Conservation (phyloP, 139 green algal genomes). For the Ettlia oleoabundans region DNA sequence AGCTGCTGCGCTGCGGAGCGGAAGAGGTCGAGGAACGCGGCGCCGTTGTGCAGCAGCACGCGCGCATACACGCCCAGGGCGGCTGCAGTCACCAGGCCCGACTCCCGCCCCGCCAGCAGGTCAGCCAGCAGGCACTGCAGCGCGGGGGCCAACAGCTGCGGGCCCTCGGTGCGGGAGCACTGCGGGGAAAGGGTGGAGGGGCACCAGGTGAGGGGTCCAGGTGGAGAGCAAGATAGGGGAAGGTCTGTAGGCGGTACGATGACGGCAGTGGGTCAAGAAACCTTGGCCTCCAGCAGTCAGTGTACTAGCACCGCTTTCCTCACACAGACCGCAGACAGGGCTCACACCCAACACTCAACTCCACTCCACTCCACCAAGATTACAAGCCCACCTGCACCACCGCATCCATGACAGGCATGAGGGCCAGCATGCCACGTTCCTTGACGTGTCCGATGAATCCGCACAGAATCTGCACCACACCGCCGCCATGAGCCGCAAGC, state of each 20-base stretch:
- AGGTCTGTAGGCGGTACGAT: background rate
- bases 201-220: background rate
- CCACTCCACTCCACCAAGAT: constrained; percentile 56
- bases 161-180: constrained; percentile 54
- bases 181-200: background rate
- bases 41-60: constrained; percentile 67
- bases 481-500: constrained; percentile 61
- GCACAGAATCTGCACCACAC: constrained; percentile 58
- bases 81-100: constrained; percentile 61
- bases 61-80: constrained; percentile 69
- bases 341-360: background rate
- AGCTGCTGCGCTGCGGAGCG: constrained; percentile 3
- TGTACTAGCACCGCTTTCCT: constrained; percentile 36
- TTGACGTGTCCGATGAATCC: constrained; percentile 67
- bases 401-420: constrained; percentile 63
- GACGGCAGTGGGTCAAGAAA: too few relatives aligned
- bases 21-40: constrained; percentile 58
- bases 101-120: constrained; percentile 59
- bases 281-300: too few relatives aligned
- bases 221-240: background rate
- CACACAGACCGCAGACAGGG: background rate
- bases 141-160: constrained; percentile 46
- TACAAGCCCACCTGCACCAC: constrained; percentile 43
- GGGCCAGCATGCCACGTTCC: constrained; percentile 67
- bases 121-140: constrained; percentile 64